These are phyloP conservation scores for Balakata baccata DNA, from an alignment of 345 rosid species.

Conservation along the genomic window DNA sequence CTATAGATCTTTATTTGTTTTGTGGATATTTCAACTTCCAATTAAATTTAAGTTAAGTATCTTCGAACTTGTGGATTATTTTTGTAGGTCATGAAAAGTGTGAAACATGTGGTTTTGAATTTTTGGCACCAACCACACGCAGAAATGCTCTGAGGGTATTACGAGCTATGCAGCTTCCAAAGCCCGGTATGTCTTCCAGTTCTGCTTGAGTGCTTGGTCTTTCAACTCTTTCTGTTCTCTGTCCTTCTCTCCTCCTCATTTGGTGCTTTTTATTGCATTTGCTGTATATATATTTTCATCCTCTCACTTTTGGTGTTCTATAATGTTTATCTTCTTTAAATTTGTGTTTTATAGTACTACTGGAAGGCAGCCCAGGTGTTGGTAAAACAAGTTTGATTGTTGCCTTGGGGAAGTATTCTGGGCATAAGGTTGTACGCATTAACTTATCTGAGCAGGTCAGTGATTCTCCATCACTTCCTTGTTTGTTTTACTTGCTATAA, in stretches of 20 bases:
- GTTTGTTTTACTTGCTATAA: background rate
- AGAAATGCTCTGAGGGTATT: slow-evolving; percentile 78
- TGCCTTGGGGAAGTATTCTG: slow-evolving; percentile 89
- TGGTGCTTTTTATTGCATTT: background rate
- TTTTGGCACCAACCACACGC: slow-evolving; percentile 81
- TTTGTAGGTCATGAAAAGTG: slow-evolving; percentile 44
- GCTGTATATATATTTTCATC: background rate
- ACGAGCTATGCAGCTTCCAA: slow-evolving; percentile 92
- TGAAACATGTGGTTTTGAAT: slow-evolving; percentile 69
- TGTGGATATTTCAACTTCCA: background rate
- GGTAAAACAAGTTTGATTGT: slow-evolving; percentile 91
- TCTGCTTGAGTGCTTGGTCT: background rate
- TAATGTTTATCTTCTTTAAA: background rate
- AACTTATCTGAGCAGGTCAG: slow-evolving; percentile 94
- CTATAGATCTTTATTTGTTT: background rate
- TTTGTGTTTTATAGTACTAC: slow-evolving; percentile 46
- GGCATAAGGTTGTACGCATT: slow-evolving; percentile 91
- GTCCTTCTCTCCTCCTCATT: background rate
- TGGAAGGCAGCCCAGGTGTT: slow-evolving; percentile 99
- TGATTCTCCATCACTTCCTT: slow-evolving; percentile 15
- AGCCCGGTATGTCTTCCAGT: slow-evolving; percentile 58
- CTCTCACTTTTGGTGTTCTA: slow-evolving; percentile 3
- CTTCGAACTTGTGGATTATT: background rate
- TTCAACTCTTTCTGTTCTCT: background rate
- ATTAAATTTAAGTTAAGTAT: background rate